Percentiles rank a stretch among this genome's conserved stretches.
phyloP scores from a whole-genome alignment of 2,329 filamentous ascomycete genomes.

The Penicillium sp. region DNA sequence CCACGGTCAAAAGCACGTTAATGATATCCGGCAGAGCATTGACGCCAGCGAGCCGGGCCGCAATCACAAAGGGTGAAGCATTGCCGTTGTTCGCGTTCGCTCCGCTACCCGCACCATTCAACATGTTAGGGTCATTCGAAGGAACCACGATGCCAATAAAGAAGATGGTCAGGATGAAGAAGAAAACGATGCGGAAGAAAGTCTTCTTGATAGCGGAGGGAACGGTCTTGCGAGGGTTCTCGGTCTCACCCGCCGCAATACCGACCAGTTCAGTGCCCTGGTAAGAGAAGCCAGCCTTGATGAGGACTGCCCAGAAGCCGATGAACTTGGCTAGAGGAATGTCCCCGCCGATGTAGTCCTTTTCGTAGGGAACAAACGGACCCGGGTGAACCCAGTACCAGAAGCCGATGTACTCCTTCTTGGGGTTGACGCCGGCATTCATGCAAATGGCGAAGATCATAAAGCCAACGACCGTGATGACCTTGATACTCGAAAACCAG shows the following conservation, averaged over 20 bases:
- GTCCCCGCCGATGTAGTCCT: conserved; percentile 49
- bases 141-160: conserved; percentile 68
- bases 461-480: conserved; percentile 68
- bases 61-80: conserved; percentile 41
- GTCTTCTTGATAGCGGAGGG: conserved; percentile 67
- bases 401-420: conserved; percentile 69
- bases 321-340: conserved; percentile 59
- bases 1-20: conserved; percentile 40
- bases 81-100: conserved; percentile 22
- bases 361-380: conserved; percentile 57
- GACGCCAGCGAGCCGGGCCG: conserved; percentile 33
- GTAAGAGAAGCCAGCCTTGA: conserved; percentile 39
- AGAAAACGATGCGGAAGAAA: conserved; percentile 66
- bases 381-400: conserved; percentile 65
- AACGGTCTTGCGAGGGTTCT: conserved; percentile 65
- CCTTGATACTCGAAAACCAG: conserved; percentile 71
- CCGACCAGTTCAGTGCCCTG: conserved; percentile 67
- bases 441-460: conserved; percentile 71
- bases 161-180: conserved; percentile 47
- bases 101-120: conserved; percentile 30
- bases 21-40: conserved; percentile 34
- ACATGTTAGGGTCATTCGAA: conserved; percentile 52
- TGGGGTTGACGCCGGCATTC: conserved; percentile 64
- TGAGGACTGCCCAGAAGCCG: conserved; percentile 52
- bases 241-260: conserved; percentile 69